Conservation (phyloP, 2,329 filamentous ascomycete genomes). For the Xylaria sp. region DNA sequence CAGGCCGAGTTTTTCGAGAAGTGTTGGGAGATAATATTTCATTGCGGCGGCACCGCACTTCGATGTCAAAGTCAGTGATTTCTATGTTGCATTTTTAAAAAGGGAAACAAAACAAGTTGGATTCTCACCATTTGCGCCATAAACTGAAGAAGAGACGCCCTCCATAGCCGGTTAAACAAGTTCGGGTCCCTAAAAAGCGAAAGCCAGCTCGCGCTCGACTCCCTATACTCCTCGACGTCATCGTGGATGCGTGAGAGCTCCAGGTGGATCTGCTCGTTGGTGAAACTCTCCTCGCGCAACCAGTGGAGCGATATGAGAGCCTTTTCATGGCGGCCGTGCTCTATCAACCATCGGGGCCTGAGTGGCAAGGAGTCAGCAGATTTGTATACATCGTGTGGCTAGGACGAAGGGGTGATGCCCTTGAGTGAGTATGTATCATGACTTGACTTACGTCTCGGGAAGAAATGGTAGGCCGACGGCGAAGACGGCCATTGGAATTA, state of each 20-base stretch:
- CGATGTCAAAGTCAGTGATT: not conserved
- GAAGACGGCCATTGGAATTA: slow-evolving; percentile 62
- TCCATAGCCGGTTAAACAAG: slow-evolving; percentile 64
- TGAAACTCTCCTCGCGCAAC: slow-evolving; percentile 58
- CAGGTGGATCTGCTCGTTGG: slow-evolving; percentile 50
- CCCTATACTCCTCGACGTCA: slow-evolving; percentile 54
- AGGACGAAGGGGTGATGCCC: too few species aligned
- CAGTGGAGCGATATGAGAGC: slow-evolving; percentile 58
- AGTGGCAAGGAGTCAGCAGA: not conserved
- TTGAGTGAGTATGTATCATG: not conserved
- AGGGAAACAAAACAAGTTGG: not conserved
- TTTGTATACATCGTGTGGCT: too few species aligned
- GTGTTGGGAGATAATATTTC: slow-evolving; percentile 68
- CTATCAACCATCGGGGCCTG: slow-evolving; percentile 68
- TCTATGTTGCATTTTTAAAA: not conserved
- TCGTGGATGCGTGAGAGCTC: slow-evolving; percentile 59
- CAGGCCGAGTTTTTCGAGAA: slow-evolving; percentile 62
- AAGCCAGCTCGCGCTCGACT: slow-evolving; percentile 53
- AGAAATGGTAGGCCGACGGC: slow-evolving; percentile 60
- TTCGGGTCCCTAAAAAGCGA: slow-evolving; percentile 60
- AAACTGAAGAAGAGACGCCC: slow-evolving; percentile 66
- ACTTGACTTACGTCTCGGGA: slow-evolving; percentile 60
- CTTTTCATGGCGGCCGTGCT: slow-evolving; percentile 55
- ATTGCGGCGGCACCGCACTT: slow-evolving; percentile 66
- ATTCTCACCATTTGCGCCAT: slow-evolving; percentile 61